Evolutionary conservation across 1,284 basidiomycete species (phyloP).

Genomic region (Cystobasidium pallidum): DNA sequence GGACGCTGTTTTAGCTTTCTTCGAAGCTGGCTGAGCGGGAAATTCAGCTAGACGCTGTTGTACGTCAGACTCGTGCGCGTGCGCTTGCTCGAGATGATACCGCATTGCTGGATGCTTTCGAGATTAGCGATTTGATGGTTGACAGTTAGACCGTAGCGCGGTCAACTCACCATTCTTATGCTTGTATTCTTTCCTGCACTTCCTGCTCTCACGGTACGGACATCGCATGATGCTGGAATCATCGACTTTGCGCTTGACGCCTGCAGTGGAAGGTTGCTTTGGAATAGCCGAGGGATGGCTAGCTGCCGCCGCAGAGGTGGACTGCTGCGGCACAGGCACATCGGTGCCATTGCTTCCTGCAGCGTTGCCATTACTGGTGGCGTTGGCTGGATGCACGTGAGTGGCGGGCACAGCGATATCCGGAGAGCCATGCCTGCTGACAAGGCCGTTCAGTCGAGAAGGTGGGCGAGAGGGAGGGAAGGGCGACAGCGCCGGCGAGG

Average conservation of each 20-base stretch:
- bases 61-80: conserved; percentile 29
- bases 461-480: conserved; percentile 18
- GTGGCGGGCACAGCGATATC: conserved; percentile 30
- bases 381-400: neutral
- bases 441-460: neutral
- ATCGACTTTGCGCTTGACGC: conserved; percentile 34
- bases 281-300: neutral
- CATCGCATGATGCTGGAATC: conserved; percentile 17
- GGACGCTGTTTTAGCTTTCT: conserved; percentile 5
- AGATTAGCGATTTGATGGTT: neutral
- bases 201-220: conserved; percentile 28
- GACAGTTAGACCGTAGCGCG: too few species aligned
- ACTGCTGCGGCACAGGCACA: conserved; percentile 12
- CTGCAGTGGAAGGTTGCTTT: neutral
- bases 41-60: conserved; percentile 1
- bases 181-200: conserved; percentile 39
- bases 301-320: neutral
- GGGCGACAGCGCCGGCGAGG: conserved; percentile 7
- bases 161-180: conserved; percentile 28
- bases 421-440: conserved; percentile 13
- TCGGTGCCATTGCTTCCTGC: neutral
- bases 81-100: conserved; percentile 37
- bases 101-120: conserved; percentile 11
- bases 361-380: neutral
- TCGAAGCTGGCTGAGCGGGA: conserved; percentile 12